phyloP scores from a whole-genome alignment of 441 rosid species.

The Theobroma grandiflorum region DNA sequence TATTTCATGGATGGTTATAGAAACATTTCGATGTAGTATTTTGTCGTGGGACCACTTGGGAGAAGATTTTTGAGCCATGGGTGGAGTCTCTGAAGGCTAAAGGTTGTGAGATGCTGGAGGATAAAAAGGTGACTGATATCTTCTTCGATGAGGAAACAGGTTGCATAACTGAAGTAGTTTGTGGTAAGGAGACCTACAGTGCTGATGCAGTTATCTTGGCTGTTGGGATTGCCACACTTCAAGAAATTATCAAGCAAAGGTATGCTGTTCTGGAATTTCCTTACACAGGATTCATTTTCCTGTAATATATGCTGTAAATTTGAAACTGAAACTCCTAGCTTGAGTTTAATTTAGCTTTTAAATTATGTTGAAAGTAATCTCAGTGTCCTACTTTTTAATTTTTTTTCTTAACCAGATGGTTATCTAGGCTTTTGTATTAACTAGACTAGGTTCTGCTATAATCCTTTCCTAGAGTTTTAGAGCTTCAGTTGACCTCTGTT shows the following conservation, averaged over 20 bases:
- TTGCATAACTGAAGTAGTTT: constrained; percentile 53
- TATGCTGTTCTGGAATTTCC: constrained; percentile 25
- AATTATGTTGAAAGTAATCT: neutral
- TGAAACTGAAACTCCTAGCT: neutral
- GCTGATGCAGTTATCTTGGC: constrained; percentile 68
- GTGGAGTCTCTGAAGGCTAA: constrained; percentile 45
- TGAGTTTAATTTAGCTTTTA: neutral
- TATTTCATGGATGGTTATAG: constrained; percentile 37
- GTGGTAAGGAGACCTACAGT: constrained; percentile 42
- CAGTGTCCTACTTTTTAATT: neutral
- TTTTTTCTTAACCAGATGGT: neutral
- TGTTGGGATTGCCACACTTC: constrained; percentile 54
- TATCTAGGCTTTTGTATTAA: neutral
- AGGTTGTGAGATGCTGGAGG: constrained; percentile 53
- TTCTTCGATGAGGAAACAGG: constrained; percentile 50
- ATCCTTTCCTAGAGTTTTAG: constrained; percentile 3
- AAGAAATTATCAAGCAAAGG: constrained; percentile 63
- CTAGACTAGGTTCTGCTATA: neutral
- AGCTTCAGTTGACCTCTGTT: neutral
- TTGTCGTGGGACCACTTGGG: constrained; percentile 55
- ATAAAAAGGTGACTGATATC: constrained; percentile 46
- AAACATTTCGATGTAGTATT: constrained; percentile 58
- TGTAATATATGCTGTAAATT: neutral
- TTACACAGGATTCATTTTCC: neutral
- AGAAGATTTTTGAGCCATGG: constrained; percentile 64